Evolutionary conservation across 331 rosid genomes (phyloP), one percentile per base, ranked within the genome.

Genomic region (Quercus phellos): DNA sequence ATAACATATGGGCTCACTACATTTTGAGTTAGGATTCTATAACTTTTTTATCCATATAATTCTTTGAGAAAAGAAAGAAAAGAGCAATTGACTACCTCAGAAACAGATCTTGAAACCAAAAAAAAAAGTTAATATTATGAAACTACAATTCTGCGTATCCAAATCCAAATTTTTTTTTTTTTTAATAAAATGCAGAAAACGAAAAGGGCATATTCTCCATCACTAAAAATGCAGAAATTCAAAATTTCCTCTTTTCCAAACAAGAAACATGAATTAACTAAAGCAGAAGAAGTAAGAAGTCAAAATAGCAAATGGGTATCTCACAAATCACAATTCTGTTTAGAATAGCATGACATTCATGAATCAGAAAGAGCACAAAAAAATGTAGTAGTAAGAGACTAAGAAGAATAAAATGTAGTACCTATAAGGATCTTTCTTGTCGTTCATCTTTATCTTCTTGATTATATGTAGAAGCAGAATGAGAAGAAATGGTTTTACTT

Each of bases 341-440:
- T 21, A 78, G 32, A 56, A 66, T 8, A 24, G 55, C 60, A 26
- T 26, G 27, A 18, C 53, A 46, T 46, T 10, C 16, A 58, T 51
- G 9, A 67, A 55, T 1, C 56, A 38, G 56, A 27, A 60, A 2
- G 61, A 29, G 8, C 51, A 35, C 43, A 42, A 22, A 58, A 66
- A 50, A 38, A 7, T 38, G 46, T 13, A 10, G 17, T 46, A 12
- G 16, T 10, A 46, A 43, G 14, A 13, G 1, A 13, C 38, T 71
- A 61, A 8, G 55, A 5, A 2, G 58, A 74, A 4, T 21, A 55
- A 30, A 8, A 32, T 10, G 77, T 32, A 22, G 46, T 21, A 83
- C 81, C 79, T 67, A 51, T n/a, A 75, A 77, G 18, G 43, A 2
- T 13, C 43, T 81, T 50, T 10, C 21, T n/a, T 34, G 66, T 69